Evolutionary conservation across 371 early-diverging fungal species (phyloP), one percentile per base, ranked within the genome.

Genomic region (Apophysomyces sp.): DNA sequence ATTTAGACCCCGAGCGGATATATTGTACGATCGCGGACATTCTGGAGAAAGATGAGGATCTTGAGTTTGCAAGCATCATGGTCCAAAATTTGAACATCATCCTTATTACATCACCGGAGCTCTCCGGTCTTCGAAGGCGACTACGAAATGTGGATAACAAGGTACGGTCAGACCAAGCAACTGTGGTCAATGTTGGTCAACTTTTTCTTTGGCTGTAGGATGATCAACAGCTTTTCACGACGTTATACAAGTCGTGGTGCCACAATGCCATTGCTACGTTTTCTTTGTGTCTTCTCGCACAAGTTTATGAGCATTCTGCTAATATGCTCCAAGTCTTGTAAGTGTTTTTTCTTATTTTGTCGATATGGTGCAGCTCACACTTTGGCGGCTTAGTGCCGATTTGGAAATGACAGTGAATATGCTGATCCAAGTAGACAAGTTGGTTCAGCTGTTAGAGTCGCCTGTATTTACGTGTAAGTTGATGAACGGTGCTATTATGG

Each of bases 381-480:
- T 52, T 5, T 58, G 6, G 2, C 5, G 28, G 32, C 12, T 55
- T 37, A 86, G 85, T 71, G 93, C 92, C n/a, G 93, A 94, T 51
- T 80, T 94, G 51, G 97, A 96, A 62, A 91, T 96, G 55, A 94
- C 94, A 2, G 95, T 97, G 36, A 88, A 81, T 53, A 77, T 94
- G 56, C 73, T 97, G 16, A 90, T 97, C 29, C 96, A 96, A 68
- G 83, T 95, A 24, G 97, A 97, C 70, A 95, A 94, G 62, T 85
- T 97, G 4, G 96, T 97, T 27, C 96, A 96, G 69, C 78, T 97
- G 13, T 66, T 97, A n/a, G 97, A 97, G 69, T 91, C 92, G 0
- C 97, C 97, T 4, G 93, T 95, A 16, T 97, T 97, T 78, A 93
- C 96, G 4, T 92, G 86, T 85, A 74, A 67, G 68, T 44, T 34